A percentile compares a stretch with the other conserved stretches of the same genome.
These are phyloP conservation scores for Arabidopsis arenosa DNA, from an alignment of 345 rosid species.

Conservation along the genomic window DNA sequence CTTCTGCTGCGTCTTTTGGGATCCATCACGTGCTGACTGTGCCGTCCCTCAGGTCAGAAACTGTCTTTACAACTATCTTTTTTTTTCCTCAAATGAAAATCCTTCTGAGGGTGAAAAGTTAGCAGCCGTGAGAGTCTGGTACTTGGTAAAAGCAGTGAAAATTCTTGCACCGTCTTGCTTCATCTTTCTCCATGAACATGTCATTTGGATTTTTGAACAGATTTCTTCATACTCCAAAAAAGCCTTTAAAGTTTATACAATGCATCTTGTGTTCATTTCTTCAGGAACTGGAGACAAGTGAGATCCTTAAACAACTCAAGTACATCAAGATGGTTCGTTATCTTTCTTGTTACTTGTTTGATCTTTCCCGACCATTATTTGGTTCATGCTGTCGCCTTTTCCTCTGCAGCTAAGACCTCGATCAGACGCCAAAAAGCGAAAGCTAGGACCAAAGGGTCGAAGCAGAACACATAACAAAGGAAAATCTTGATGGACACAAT, in stretches of 20 bases:
- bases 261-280: conserved; percentile 35
- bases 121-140: conserved; percentile 29
- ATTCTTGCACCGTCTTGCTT: conserved; percentile 16
- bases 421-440: conserved; percentile 50
- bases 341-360: conserved; percentile 12
- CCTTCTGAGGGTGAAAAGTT: conserved; percentile 8
- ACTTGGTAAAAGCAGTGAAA: conserved; percentile 12
- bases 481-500: conserved; percentile 11
- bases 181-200: conserved; percentile 21
- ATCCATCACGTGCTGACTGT: conserved; percentile 89
- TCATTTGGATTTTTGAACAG: conserved; percentile 3
- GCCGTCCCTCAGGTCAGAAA: conserved; percentile 80
- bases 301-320: conserved; percentile 79
- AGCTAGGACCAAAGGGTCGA: conserved; percentile 34
- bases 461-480: conserved; percentile 20
- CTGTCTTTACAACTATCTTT: conserved; percentile 5
- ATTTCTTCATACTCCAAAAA: conserved; percentile 3
- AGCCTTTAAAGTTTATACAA: not conserved
- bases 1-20: conserved; percentile 83
- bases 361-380: not conserved
- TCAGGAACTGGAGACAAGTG: conserved; percentile 90
- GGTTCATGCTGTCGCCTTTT: too few species aligned
- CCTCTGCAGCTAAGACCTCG: conserved; percentile 65
- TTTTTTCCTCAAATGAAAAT: conserved; percentile 9
- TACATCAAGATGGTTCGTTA: conserved; percentile 68